Percentiles rank a stretch among this genome's conserved stretches.
Conservation (phyloP, 768 basidiomycete genomes). For the Tricholoma sp. region DNA sequence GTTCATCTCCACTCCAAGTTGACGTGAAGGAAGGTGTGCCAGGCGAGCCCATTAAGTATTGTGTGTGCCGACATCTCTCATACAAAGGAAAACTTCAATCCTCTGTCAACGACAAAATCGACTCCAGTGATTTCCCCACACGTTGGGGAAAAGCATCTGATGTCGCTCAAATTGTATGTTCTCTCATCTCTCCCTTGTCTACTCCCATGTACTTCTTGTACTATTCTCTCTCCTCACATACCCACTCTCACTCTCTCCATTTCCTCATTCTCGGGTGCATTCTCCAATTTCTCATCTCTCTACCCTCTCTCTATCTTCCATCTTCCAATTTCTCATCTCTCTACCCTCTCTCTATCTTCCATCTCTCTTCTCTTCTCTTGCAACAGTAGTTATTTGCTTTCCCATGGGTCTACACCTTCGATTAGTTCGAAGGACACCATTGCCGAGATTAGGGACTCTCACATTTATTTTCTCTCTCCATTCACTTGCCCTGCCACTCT, state of each 20-base stretch:
- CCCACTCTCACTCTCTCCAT: no score
- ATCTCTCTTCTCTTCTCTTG: background rate
- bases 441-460: background rate
- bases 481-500: background rate
- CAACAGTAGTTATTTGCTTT: background rate
- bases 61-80: no score
- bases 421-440: background rate
- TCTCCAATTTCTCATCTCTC: background rate
- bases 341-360: no score
- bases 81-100: no score
- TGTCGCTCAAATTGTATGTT: no score
- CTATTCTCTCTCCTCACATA: background rate
- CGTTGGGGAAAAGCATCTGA: no score
- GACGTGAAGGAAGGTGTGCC: constrained; percentile 6
- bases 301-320: no score
- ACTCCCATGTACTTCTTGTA: background rate
- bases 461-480: background rate
- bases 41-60: constrained; percentile 17
- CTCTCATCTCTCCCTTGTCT: background rate
- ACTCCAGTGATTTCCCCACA: constrained; percentile 19
- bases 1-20: background rate
- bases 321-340: no score
- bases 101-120: constrained; percentile 19
- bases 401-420: background rate
- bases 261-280: background rate